Conservation (phyloP, 352 stramenopile species). For the Pythium inflatum region DNA sequence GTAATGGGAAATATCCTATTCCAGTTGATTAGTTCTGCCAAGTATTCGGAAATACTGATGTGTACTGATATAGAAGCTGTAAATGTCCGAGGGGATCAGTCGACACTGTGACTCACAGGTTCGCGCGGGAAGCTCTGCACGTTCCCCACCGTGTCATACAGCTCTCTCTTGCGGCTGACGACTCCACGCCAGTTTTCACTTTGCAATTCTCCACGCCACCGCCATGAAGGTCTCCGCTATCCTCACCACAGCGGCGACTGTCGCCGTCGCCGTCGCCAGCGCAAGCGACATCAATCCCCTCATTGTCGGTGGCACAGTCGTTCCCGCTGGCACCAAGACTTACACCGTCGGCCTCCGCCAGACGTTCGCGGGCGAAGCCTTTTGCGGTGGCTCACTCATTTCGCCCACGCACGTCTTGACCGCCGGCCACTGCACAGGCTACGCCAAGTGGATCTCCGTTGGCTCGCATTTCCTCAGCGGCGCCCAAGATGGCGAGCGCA, state of each 20-base stretch:
- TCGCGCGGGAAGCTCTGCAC: background rate
- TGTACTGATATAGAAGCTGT: too few species aligned
- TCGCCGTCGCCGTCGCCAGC: background rate
- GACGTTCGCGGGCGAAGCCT: conserved; percentile 40
- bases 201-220: conserved; percentile 2
- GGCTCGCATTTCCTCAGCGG: conserved; percentile 33
- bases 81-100: too few species aligned
- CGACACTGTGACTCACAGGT: too few species aligned
- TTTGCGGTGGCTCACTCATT: conserved; percentile 49
- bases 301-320: conserved; percentile 48
- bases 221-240: background rate
- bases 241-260: too few species aligned
- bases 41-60: too few species aligned
- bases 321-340: conserved; percentile 30
- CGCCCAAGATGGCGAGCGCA: conserved; percentile 32
- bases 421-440: conserved; percentile 45
- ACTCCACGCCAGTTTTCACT: too few species aligned
- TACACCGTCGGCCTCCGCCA: conserved; percentile 35
- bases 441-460: conserved; percentile 38
- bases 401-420: conserved; percentile 47
- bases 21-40: too few species aligned
- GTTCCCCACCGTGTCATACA: too few species aligned
- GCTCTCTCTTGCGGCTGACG: too few species aligned
- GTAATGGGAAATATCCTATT: too few species aligned
- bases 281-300: conserved; percentile 28